Percentiles rank a stretch among this genome's conserved stretches.
phyloP scores from a whole-genome alignment of 1,284 basidiomycete genomes.

The Ustilago shanxiensis region DNA sequence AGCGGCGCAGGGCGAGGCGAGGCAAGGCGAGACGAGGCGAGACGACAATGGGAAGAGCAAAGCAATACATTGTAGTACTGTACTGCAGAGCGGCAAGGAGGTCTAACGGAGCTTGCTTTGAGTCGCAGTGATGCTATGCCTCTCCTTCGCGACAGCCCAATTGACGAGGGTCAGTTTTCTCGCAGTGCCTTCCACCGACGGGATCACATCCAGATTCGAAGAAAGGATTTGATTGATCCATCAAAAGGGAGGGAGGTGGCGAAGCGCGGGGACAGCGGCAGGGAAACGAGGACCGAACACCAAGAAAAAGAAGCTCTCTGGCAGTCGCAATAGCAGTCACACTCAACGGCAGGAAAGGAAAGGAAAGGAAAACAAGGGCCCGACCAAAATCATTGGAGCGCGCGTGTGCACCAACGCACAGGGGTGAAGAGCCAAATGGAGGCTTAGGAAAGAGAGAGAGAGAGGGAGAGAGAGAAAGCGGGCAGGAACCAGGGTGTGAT shows the following conservation, averaged over 20 bases:
- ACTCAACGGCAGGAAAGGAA: not conserved
- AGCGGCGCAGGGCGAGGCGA: not conserved
- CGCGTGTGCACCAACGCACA: too few species aligned
- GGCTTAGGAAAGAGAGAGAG: not conserved
- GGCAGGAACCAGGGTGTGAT: not conserved
- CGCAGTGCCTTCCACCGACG: not conserved
- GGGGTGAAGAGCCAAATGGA: not conserved
- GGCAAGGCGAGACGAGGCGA: not conserved
- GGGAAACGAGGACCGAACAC: not conserved
- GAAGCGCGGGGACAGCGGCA: not conserved
- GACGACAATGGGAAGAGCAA: not conserved
- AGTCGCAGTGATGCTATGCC: not conserved
- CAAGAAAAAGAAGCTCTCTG: not conserved
- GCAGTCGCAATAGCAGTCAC: too few species aligned
- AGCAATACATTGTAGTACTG: too few species aligned
- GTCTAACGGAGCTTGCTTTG: slow-evolving; percentile 5
- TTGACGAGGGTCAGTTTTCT: not conserved
- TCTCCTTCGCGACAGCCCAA: not conserved
- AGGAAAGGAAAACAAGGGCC: not conserved
- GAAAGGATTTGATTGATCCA: too few species aligned
- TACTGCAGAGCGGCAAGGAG: slow-evolving; percentile 7
- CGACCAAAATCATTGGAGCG: not conserved
- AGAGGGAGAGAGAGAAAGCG: not conserved
- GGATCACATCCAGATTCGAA: slow-evolving; percentile 2
- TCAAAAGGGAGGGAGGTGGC: not conserved